Evolutionary conservation across 768 basidiomycete genomes (phyloP), one percentile per base, ranked within the genome.

Genomic region (Rhizopogon rudus): DNA sequence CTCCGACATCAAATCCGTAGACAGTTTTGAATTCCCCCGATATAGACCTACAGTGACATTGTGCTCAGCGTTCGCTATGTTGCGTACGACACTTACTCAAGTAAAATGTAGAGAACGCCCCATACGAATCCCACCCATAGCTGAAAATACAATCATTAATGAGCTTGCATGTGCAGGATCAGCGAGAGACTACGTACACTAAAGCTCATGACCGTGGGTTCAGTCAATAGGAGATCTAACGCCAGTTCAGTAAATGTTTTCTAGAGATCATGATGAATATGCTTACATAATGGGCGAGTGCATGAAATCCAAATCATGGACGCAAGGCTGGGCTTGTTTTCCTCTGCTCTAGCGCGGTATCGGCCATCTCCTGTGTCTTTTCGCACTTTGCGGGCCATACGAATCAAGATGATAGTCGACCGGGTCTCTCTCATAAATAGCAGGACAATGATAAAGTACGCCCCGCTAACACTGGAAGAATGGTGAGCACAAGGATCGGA

Each of bases 381-480:
- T 44, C 91, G 80, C 52, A 84, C 61, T 57, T 79, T 76, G 56
- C 75, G 76, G 1, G 91, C 91, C 25, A 84, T 70, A 5, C 81
- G 76, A 0, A 80, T 82, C n/a, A 94, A 78, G 14, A 94, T 73
- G 50, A 94, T 83, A 1, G 82, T 78, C 0, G 80, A 71, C 13
- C 93, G 77, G 0, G 93, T 93, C 67, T 96, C 93, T 44, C 71
- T 73, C 77, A 93, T 76, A 52, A 86, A 58, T 0, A 88, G 45
- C 0, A 80, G 70, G 5, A 90, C 67, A 0, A 77, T 39, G 3
- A 83, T 51, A 5, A 84, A 60, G 52, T 82, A 84, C 1, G 74
- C 61, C 2, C 77, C 83, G 28, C 76, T 76, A 33, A 82, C 62
- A 48, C 89, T 87, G 50, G 61, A 52, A 31, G 51, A 51, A 53